Evolutionary conservation across 1,139 yeast species (phyloP).

Genomic region (Geotrichum restrictum): DNA sequence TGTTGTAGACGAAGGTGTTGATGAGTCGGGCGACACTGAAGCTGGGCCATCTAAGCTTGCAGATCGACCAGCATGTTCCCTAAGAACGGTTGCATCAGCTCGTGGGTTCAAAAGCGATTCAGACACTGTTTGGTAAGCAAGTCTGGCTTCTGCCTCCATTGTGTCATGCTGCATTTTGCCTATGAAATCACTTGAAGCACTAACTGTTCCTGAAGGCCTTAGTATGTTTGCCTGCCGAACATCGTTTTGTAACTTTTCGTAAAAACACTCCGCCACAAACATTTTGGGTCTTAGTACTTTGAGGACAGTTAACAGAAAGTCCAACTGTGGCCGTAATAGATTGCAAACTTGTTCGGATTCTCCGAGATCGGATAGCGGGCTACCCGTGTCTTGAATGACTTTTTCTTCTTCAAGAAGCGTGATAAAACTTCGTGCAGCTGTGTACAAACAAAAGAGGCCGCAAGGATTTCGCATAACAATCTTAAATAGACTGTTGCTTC

Average conservation of each 20-base stretch:
- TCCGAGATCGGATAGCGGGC: not conserved
- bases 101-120: not conserved
- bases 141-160: not conserved
- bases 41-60: conserved; percentile 2
- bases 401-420: conserved; percentile 25
- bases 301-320: conserved; percentile 29
- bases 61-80: not conserved
- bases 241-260: conserved; percentile 18
- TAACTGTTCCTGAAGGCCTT: not conserved
- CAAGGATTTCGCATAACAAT: conserved; percentile 23
- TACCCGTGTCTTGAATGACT: conserved; percentile 7
- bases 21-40: conserved; percentile 7
- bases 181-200: not conserved
- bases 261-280: conserved; percentile 27
- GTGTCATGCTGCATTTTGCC: conserved; percentile 1
- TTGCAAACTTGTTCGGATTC: conserved; percentile 5
- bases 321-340: conserved; percentile 24
- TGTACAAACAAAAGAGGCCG: conserved; percentile 27
- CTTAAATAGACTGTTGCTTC: conserved; percentile 24
- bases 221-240: conserved; percentile 9
- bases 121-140: not conserved
- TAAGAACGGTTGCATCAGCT: not conserved
- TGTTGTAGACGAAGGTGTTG: not conserved
- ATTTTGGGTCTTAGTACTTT: conserved; percentile 22
- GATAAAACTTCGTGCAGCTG: conserved; percentile 30